Evolutionary conservation across 139 green algal species (phyloP), one percentile per base, ranked within the genome.

Genomic region (Chlorella sp.): DNA sequence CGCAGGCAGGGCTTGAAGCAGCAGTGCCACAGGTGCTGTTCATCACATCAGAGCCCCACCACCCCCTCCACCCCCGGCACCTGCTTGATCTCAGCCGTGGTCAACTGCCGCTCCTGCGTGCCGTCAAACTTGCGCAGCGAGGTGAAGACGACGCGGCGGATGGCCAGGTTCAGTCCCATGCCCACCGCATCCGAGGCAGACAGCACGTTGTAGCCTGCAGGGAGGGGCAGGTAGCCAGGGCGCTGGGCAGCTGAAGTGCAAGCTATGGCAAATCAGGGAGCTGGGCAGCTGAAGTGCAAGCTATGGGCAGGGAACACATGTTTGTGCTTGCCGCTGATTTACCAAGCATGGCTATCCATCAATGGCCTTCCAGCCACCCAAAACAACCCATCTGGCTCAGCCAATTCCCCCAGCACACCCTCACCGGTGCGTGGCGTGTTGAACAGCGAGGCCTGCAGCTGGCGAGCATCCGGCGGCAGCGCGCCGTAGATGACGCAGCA

Each of bases 101-200:
- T 67, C 80, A 83, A 34, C 51, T 56, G 87, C 82, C 84, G 88
- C 81, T 81, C 82, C 32, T 71, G 25, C 32, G 72, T 56, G 39
- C 94, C 95, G 78, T 97, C 91, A 85, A 93, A 98, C 85, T 98
- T 98, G 71, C 85, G 56, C 72, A 98, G 63, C 0, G 88, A 90
- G 73, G 87, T 90, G 87, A 98, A 98, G 30, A 98, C 89, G 38
- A 98, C 89, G 23, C 96, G 91, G 25, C 91, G 85, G 44, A 99
- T 98, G 91, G 95, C 96, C 57, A 99, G 94, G 89, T 99, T 99
- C 38, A 99, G 89, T 20, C 97, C 97, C 95, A 99, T 98, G 16
- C 97, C 97, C 34, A 99, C 92, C 4, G 78, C 78, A 21, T 83
- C 78, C 3, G 88, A 95, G 18, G 96, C 96, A 21, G 98, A 93